These are phyloP conservation scores for Capsicum baccatum DNA, from an alignment of 257 asterid species.

Conservation along the genomic window DNA sequence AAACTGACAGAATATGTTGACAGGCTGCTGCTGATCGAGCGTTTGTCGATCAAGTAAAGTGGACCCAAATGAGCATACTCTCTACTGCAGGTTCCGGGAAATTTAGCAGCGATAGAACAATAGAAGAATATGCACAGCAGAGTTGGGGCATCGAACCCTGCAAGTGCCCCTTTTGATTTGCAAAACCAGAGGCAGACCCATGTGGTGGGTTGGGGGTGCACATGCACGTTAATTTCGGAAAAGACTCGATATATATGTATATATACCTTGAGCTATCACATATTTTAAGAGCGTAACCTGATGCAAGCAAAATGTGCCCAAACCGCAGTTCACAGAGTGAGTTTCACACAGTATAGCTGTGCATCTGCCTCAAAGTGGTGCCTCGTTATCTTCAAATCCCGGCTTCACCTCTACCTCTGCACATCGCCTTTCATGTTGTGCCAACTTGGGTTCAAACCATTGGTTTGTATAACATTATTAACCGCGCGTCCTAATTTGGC, in stretches of 20 bases:
- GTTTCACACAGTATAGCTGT: no score
- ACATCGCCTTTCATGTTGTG: not conserved
- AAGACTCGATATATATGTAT: no score
- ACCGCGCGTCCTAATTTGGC: not conserved
- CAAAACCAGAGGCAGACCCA: not conserved
- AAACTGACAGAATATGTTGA: constrained; percentile 27
- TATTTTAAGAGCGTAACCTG: no score
- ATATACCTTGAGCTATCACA: no score
- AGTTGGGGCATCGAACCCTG: constrained; percentile 60
- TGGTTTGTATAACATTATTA: not conserved
- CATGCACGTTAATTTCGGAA: no score
- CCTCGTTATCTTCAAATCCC: no score
- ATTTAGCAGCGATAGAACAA: constrained; percentile 61
- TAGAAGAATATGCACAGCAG: constrained; percentile 52
- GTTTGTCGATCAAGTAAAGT: constrained; percentile 48
- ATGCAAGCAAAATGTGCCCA: no score
- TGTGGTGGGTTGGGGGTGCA: no score
- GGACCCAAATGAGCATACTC: constrained; percentile 57
- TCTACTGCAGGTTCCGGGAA: constrained; percentile 54
- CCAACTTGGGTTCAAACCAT: not conserved
- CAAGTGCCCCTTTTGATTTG: constrained; percentile 51
- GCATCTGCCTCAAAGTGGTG: no score
- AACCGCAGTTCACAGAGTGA: no score
- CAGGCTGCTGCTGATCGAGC: constrained; percentile 56
- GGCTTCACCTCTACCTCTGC: no score